Percentiles rank a stretch among this genome's conserved stretches.
Evolutionary conservation across 2,329 filamentous ascomycete species (phyloP).

Genomic region (Anisogramma anomala): DNA sequence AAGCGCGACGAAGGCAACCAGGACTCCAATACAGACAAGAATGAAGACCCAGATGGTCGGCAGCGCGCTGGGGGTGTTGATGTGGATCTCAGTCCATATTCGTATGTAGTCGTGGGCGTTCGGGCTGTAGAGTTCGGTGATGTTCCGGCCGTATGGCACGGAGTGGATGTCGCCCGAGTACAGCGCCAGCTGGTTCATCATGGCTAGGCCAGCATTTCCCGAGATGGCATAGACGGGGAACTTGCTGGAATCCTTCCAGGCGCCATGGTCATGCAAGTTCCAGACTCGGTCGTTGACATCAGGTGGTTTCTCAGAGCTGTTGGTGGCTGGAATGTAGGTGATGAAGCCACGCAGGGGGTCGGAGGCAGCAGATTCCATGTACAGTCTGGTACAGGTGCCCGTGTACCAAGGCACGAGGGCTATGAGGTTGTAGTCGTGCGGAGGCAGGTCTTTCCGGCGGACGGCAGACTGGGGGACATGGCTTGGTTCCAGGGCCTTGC

Average conservation of each 20-base stretch:
- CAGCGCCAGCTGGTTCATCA: constrained; percentile 60
- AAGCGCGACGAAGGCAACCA: constrained; percentile 53
- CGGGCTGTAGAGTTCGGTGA: constrained; percentile 42
- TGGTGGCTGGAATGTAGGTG: constrained; percentile 49
- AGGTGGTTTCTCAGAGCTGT: constrained; percentile 50
- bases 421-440: constrained; percentile 60
- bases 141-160: constrained; percentile 46
- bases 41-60: constrained; percentile 76
- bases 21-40: constrained; percentile 57
- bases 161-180: constrained; percentile 67
- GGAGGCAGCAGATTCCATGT: constrained; percentile 48
- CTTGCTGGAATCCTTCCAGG: constrained; percentile 59
- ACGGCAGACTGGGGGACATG: constrained; percentile 68
- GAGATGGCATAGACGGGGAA: constrained; percentile 80
- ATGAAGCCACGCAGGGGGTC: constrained; percentile 52
- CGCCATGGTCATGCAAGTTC: constrained; percentile 55
- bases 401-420: constrained; percentile 82
- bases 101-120: constrained; percentile 48
- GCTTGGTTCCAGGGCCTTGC: constrained; percentile 48
- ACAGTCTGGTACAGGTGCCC: constrained; percentile 59
- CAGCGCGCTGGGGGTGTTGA: constrained; percentile 37
- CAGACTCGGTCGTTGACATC: constrained; percentile 52
- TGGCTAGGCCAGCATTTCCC: constrained; percentile 47
- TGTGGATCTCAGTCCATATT: constrained; percentile 44
- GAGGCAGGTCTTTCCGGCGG: constrained; percentile 55